Conservation (phyloP, 345 rosid genomes). For the Eucalyptus tenuipes region DNA sequence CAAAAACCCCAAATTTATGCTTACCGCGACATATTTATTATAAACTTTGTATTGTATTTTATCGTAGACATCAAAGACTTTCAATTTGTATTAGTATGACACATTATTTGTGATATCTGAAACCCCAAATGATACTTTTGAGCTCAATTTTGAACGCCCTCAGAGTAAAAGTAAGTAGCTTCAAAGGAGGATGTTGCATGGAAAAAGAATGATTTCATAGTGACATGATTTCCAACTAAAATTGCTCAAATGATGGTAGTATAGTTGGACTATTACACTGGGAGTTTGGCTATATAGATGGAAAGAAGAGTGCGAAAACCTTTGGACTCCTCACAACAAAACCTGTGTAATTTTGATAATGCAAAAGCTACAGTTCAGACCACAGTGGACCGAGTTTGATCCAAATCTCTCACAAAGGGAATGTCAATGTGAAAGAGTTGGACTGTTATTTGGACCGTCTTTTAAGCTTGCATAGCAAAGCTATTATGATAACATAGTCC, state of each 20-base stretch:
- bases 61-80: not conserved
- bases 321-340: not conserved
- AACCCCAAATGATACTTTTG: not conserved
- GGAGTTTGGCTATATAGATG: not conserved
- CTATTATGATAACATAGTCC: not conserved
- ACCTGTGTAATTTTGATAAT: not conserved
- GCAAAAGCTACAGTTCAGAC: not conserved
- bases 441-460: not conserved
- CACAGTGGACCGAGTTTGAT: not conserved
- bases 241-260: not conserved
- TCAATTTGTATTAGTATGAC: not conserved
- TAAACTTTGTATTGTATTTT: not conserved
- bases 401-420: not conserved
- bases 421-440: not conserved
- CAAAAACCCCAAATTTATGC: not conserved
- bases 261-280: not conserved
- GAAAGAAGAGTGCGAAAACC: not conserved
- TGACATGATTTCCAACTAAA: not conserved
- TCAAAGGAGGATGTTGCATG: not conserved
- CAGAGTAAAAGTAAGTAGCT: not conserved
- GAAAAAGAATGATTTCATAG: not conserved
- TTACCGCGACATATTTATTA: fast-evolving
- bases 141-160: not conserved
- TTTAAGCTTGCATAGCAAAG: not conserved
- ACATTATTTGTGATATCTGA: not conserved